Base-by-base conservation (phyloP, 2,329 filamentous ascomycete genomes). In the Penicillium palitans region DNA sequence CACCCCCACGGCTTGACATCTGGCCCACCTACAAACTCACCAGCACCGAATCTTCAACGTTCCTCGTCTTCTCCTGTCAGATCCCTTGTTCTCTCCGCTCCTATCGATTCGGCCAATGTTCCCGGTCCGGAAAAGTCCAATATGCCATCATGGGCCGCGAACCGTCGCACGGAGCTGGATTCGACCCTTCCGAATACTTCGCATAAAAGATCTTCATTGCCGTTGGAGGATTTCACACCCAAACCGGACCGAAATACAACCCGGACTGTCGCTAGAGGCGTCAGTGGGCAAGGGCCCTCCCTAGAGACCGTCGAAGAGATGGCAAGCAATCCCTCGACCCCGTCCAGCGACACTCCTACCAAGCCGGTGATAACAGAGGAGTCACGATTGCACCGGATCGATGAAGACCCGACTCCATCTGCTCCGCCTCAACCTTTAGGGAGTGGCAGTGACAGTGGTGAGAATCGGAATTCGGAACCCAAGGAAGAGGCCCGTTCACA, bases 301-400 rank as follows among this genome's bases (percentile, higher is more conserved):
- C 79, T 97, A 57, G 93, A 96, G 76, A 97, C 95, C 0, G 93
- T 98, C 17, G 90, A 96, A 72, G 93, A 97, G 80, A 72, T 71
- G 68, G 87, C 89, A 54, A 95, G 91, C 76, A 84, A 91, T 60
- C 87, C 89, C 44, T 87, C 86, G 50, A 90, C 90, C 1, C 89
- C 90, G 15, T 80, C 78, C 15, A 78, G 68, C 44, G 72, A 75
- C 24, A 74, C 67, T 15, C 59, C 67, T 75, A 61, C 69, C 80
- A 75, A 67, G 78, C 76, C 50, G 72, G 71, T 33, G 67, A 78
- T 60, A 50, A 64, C 70, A 52, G 73, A 76, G 45, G 72, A 75
- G 55, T 68, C 69, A 19, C 70, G 68, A 59, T 66, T 72, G 61
- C 71, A 70, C 57, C 74, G 67, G 61, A 72, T 72, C 52, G 72